Evolutionary conservation across 768 basidiomycete species (phyloP), one percentile per base, ranked within the genome.

Genomic region (Termitomyces sp.): DNA sequence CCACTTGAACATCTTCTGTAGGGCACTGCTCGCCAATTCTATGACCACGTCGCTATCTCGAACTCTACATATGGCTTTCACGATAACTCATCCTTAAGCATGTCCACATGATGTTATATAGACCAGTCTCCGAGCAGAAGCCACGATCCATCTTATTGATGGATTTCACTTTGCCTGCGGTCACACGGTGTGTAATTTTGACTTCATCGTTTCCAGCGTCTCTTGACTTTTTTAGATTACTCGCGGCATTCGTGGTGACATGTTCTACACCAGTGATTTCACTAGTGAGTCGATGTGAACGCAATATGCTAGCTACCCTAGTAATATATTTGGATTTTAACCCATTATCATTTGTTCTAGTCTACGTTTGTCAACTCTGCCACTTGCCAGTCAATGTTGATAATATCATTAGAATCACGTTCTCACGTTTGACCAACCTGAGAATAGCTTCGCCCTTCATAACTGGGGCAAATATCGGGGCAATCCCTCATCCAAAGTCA

Each of bases 251-350:
- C 77, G 81, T 45, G 81, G 82, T 2, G 82, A 84, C 63, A 65
- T 81, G 51, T 82, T 78, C 66, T 78, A 72, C 59, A 83, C 82
- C 11, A 77, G 70, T 17, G 77, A 81, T 62, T 80, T 77, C 64
- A 82, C 77, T 8, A 77, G 77, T 79, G 57, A 41, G 76, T 65
- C 4, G 17, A 43, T 25, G 19, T 23, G 1, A 10, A 29, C 5
- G 3, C 4, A 11, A 8, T 31, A 78, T 78, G 72, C 66, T 79
- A 19, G 45, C 69, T 4, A 64, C 63, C 12, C 59, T 75, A 12
- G 74, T 75, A 58, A 47, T 27, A n/a, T 27, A 4, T 42, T 29
- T 21, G n/a, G 19, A 49, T 49, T 21, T 32, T 5, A 3, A 34
- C 21, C 48, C n/a, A n/a, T 49, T 14, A 49, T 37, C 21, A 4